Evolutionary conservation across 257 asterid species (phyloP), one percentile per base, ranked within the genome.

Genomic region (Solanum tacnaense): DNA sequence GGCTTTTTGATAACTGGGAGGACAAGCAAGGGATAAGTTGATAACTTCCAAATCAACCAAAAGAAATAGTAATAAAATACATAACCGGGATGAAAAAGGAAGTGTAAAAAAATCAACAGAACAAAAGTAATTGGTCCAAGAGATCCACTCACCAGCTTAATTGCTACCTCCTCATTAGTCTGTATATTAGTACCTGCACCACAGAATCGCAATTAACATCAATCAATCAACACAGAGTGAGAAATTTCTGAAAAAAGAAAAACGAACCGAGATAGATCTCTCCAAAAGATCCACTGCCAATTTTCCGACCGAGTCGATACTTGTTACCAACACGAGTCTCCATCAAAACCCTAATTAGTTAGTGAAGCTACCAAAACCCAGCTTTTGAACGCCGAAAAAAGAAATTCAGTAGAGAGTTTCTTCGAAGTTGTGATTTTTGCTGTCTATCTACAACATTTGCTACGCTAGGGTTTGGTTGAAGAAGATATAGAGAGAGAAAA

Each of bases 151-250:
- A 94, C 98, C 58, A 95, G 94, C 93, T 95, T 96, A 91, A 96
- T 95, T 68, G 98, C 98, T 71, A 96, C 94, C 86, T 96, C 98
- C 88, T 96, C 98, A 73, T 93, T 96, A 73, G 96, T 95, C 92
- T 93, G 98, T 41, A 90, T 90, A 89, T 96, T 90, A 23, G 98
- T 96, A 88, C 93, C 93, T 90, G 90, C 90, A 92, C 58, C 82
- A 81, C 67, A 81, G 9, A 46, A 11, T 10, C 67, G 36, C 29
- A 9, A 41, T 56, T 58, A 71, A 23, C 65, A 41, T 23, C 41
- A 70, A 67, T 71, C 83, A 86, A 67, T 74, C 34, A 75, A 75
- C 41, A 75, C 13, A 41, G 36, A 41, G 62, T 78, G 84, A 39
- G 21, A 78, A 78, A 10, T 78, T 39, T 75, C 56, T 75, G 23